Conservation (phyloP, 2,329 filamentous ascomycete species). For the Aspergillus ustus region DNA sequence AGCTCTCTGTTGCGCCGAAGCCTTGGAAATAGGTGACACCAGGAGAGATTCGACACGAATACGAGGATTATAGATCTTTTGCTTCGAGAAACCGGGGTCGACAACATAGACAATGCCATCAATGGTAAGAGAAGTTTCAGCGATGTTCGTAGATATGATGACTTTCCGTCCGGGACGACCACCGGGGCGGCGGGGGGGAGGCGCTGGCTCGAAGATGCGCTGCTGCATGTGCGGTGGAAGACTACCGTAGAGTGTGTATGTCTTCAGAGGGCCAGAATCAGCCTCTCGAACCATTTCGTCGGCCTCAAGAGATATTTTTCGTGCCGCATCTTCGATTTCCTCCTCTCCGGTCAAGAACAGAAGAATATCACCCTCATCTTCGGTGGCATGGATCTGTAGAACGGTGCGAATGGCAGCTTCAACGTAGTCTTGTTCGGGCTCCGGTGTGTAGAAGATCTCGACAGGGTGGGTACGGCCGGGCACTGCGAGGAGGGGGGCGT, state of each 20-base stretch:
- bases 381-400: slow-evolving; percentile 92
- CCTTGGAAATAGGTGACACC: slow-evolving; percentile 98
- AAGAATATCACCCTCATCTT: slow-evolving; percentile 89
- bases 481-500: slow-evolving; percentile 90
- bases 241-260: slow-evolving; percentile 93
- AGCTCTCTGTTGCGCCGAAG: slow-evolving; percentile 93
- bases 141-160: slow-evolving; percentile 96
- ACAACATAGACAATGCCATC: slow-evolving; percentile 99
- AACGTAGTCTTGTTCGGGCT: slow-evolving; percentile 94
- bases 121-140: slow-evolving; percentile 95
- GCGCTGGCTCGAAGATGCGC: slow-evolving; percentile 90
- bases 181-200: slow-evolving; percentile 70
- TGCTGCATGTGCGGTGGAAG: slow-evolving; percentile 93
- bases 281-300: slow-evolving; percentile 92
- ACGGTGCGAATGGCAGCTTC: slow-evolving; percentile 94
- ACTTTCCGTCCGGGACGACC: slow-evolving; percentile 90
- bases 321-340: slow-evolving; percentile 94
- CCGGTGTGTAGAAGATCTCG: slow-evolving; percentile 97
- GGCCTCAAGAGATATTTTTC: slow-evolving; percentile 87
- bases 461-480: slow-evolving; percentile 95
- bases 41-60: slow-evolving; percentile 95
- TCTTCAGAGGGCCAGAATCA: slow-evolving; percentile 83
- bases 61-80: slow-evolving; percentile 98
- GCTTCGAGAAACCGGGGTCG: slow-evolving; percentile 98
- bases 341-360: slow-evolving; percentile 97